Evolutionary conservation across 495 filamentous ascomycete species (phyloP), one percentile per base, ranked within the genome.

Genomic region (Neurospora sp.): DNA sequence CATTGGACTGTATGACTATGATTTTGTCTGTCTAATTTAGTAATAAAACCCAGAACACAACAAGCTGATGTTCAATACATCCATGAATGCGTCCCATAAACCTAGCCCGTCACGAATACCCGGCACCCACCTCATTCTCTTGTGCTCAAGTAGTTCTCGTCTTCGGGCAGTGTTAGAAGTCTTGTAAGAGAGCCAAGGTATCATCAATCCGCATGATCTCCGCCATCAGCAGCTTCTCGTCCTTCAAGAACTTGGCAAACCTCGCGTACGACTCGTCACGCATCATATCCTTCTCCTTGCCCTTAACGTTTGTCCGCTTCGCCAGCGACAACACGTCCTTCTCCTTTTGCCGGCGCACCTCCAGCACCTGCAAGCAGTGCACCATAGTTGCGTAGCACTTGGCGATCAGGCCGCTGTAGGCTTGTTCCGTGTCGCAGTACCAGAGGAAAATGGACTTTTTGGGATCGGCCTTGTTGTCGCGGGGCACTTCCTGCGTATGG

Each of bases 401-500:
- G 59, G 94, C 89, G 9, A 97, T 80, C 8, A 97, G 78, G 39
- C 88, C 87, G 16, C 84, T 81, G 44, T 87, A 83, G 22, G 90
- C 89, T 40, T 91, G 88, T 22, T 93, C 90, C 1, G 85, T 81
- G 76, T 98, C 96, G 79, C 91, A 97, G 82, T 88, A 97, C 92
- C 93, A 98, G 31, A 98, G 86, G 79, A 92, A 98, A 44, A 95
- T 89, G 1, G 93, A 94, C 41, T 92, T 89, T 69, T 86, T 89
- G 10, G 93, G 89, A 69, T 92, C 87, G 3, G 93, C 90, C 69
- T 89, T 90, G 69, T 85, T 86, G 75, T 98, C 95, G 61, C 90
- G 90, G 4, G 96, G 96, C 0, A 98, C 90, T 83, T 99, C 96
- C 78, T 98, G 96, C 10, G 94, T 84, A 73, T 97, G 92, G 20